A percentile compares a stretch with the other conserved stretches of the same genome.
Conservation (phyloP, 2,329 filamentous ascomycete genomes). For the Fusarium clavum region DNA sequence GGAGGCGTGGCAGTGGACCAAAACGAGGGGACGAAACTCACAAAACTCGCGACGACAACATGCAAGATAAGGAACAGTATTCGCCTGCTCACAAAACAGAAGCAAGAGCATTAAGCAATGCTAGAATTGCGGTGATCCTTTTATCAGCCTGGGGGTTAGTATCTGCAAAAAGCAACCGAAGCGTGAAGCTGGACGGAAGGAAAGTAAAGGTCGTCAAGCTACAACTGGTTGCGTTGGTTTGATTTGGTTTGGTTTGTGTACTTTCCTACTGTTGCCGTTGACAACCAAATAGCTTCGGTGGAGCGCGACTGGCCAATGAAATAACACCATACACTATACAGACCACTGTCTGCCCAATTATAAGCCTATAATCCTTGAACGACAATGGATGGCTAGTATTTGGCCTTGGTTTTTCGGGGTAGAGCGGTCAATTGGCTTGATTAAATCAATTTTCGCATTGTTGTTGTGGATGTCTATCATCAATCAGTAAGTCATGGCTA, state of each 20-base stretch:
- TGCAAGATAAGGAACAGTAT: constrained; percentile 41
- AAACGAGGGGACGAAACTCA: constrained; percentile 38
- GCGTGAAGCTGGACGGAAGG: constrained; percentile 34
- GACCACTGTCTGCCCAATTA: constrained; percentile 14
- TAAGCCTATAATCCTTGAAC: not conserved
- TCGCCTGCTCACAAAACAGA: constrained; percentile 21
- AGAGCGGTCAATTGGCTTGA: constrained; percentile 7
- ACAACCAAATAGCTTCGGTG: constrained; percentile 38
- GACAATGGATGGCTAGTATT: not conserved
- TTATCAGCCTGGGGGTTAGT: constrained; percentile 41
- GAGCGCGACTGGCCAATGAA: constrained; percentile 19
- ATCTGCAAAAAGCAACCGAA: constrained; percentile 34
- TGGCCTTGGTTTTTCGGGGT: not conserved
- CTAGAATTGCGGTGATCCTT: constrained; percentile 26
- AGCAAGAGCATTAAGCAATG: constrained; percentile 47
- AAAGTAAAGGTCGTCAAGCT: constrained; percentile 26
- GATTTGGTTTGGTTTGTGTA: constrained; percentile 55
- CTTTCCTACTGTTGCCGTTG: constrained; percentile 51
- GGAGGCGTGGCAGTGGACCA: constrained; percentile 13
- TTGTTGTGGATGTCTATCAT: constrained; percentile 19
- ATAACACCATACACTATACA: constrained; percentile 7
- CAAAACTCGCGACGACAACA: constrained; percentile 45
- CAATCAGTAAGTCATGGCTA: constrained; percentile 19
- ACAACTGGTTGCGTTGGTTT: constrained; percentile 33
- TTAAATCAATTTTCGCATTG: constrained; percentile 3